Percentiles rank a stretch among this genome's conserved stretches.
Conservation (phyloP, 148 eudicot genomes). For the Camellia lanceoleosa region DNA sequence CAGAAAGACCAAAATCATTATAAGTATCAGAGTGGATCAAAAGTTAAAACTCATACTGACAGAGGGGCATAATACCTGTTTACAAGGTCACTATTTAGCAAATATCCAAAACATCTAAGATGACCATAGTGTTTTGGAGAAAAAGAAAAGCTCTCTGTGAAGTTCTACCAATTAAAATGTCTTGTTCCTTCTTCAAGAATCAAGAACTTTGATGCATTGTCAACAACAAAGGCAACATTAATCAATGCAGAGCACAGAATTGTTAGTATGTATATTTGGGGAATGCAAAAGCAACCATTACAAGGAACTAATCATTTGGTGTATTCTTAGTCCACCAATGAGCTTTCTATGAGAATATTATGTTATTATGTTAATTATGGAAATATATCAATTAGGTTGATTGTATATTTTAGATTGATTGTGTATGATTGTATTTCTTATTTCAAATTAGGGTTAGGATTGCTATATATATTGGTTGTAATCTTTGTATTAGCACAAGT, state of each 20-base stretch:
- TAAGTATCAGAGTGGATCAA: not conserved
- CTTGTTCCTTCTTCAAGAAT: not conserved
- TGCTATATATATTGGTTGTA: no score
- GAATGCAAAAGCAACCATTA: not conserved
- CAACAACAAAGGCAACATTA: not conserved
- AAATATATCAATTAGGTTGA: no score
- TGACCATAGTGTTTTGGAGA: not conserved
- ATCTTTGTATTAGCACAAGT: no score
- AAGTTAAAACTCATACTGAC: not conserved
- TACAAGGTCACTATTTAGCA: not conserved
- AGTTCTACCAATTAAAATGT: not conserved
- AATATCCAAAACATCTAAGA: not conserved
- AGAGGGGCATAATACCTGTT: not conserved
- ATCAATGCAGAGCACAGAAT: not conserved
- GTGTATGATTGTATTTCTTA: no score
- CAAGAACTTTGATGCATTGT: constrained; percentile 2
- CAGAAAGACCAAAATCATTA: not conserved
- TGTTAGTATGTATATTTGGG: not conserved
- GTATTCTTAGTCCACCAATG: not conserved
- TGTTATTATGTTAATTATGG: no score
- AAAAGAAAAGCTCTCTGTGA: not conserved
- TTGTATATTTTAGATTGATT: no score
- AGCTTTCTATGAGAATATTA: no score
- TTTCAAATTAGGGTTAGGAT: no score
- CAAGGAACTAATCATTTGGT: not conserved